These are phyloP conservation scores for Colletotrichum siamense DNA, from an alignment of 2,329 filamentous ascomycete species.

Conservation along the genomic window DNA sequence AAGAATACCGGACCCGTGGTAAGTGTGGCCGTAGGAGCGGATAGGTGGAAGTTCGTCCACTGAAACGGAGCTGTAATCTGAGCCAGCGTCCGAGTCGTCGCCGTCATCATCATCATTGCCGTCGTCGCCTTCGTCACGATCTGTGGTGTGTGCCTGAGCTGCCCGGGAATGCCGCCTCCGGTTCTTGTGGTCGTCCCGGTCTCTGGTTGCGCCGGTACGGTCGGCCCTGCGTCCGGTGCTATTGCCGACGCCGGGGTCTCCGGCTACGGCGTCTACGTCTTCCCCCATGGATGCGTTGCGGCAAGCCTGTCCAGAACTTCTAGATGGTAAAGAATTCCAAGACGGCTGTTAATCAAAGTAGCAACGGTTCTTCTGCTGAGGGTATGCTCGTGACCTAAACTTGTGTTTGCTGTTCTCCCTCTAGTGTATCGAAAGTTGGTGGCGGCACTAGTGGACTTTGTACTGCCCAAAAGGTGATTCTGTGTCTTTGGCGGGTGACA, in stretches of 20 bases:
- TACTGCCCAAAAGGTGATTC: not conserved
- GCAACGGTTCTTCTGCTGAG: not conserved
- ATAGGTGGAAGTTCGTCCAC: constrained; percentile 35
- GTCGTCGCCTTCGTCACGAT: constrained; percentile 25
- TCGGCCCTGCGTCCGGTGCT: not conserved
- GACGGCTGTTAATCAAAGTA: not conserved
- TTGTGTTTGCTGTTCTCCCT: not conserved
- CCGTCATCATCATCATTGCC: constrained; percentile 18
- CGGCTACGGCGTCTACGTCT: constrained; percentile 5
- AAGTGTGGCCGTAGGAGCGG: constrained; percentile 38
- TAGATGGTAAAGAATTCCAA: not conserved
- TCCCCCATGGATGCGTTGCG: not conserved
- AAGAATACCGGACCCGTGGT: constrained; percentile 39
- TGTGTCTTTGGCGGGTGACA: not conserved
- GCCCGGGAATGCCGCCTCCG: constrained; percentile 5
- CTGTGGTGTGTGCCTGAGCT: not conserved
- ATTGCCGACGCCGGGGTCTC: constrained; percentile 10
- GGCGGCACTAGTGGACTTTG: not conserved
- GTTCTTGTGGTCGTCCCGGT: constrained; percentile 1
- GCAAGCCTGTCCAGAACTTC: not conserved
- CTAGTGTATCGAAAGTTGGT: not conserved
- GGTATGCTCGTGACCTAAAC: not conserved
- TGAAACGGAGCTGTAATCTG: constrained; percentile 38
- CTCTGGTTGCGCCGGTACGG: not conserved
- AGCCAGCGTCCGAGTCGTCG: constrained; percentile 30